phyloP scores from a whole-genome alignment of 371 early-diverging fungal genomes.

The Mortierella sp. region DNA sequence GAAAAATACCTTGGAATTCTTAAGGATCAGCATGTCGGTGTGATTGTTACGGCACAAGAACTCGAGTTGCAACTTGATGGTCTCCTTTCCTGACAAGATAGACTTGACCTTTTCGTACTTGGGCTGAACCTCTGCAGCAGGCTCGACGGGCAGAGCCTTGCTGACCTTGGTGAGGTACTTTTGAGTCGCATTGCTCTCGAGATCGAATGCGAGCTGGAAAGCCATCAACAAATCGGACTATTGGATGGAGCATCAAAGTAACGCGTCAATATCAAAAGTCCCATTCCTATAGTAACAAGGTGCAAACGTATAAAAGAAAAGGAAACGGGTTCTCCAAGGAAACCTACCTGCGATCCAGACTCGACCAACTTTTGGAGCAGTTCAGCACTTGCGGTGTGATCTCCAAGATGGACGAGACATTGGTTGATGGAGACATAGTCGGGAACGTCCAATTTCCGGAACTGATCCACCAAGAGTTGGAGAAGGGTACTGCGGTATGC shows the following conservation, averaged over 20 bases:
- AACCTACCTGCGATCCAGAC: conserved; percentile 63
- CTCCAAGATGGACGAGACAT: conserved; percentile 91
- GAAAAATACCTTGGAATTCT: conserved; percentile 82
- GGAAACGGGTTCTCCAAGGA: too few species aligned
- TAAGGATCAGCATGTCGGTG: conserved; percentile 92
- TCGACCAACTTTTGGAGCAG: conserved; percentile 74
- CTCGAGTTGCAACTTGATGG: conserved; percentile 92
- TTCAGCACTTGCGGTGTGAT: conserved; percentile 75
- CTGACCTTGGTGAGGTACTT: conserved; percentile 86
- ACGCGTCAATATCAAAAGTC: not conserved
- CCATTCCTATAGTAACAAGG: too few species aligned
- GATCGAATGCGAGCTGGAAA: conserved; percentile 96
- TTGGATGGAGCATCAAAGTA: not conserved
- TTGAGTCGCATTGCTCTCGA: conserved; percentile 95
- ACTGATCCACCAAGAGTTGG: conserved; percentile 84
- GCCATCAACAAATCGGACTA: conserved; percentile 79
- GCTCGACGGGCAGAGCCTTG: conserved; percentile 61
- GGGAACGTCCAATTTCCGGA: conserved; percentile 80
- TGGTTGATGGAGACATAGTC: conserved; percentile 93
- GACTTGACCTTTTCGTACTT: conserved; percentile 68
- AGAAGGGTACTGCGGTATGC: conserved; percentile 87
- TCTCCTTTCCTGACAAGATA: conserved; percentile 89
- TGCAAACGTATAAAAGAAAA: too few species aligned
- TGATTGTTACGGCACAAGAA: conserved; percentile 95
- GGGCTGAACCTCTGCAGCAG: conserved; percentile 23